phyloP scores from a whole-genome alignment of 345 rosid genomes.

The Pugionium cornutum region DNA sequence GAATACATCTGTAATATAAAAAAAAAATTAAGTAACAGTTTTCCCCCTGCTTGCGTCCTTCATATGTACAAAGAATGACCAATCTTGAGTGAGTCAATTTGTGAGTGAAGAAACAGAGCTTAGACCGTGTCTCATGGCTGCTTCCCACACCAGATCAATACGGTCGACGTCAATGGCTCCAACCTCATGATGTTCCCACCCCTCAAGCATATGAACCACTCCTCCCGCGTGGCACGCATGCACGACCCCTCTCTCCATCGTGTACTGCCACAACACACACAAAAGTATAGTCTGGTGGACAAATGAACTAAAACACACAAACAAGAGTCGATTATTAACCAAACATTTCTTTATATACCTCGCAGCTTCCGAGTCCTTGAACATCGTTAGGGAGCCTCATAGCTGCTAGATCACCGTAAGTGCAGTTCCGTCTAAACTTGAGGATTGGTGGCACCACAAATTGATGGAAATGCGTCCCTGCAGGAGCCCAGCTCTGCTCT shows the following conservation, averaged over 20 bases:
- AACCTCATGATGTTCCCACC: conserved; percentile 94
- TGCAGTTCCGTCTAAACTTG: conserved; percentile 73
- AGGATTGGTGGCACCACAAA: conserved; percentile 95
- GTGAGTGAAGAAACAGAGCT: conserved; percentile 53
- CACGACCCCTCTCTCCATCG: conserved; percentile 94
- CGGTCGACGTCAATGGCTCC: conserved; percentile 87
- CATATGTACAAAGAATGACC: conserved; percentile 39
- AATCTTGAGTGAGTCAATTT: conserved; percentile 22
- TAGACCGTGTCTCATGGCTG: conserved; percentile 80
- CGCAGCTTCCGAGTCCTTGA: conserved; percentile 84
- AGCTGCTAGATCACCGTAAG: conserved; percentile 95
- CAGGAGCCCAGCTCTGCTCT: conserved; percentile 93
- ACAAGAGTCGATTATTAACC: neutral
- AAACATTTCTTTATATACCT: conserved; percentile 48
- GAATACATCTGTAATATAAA: too few relatives aligned
- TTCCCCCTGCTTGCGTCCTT: conserved; percentile 21
- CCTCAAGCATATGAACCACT: conserved; percentile 82
- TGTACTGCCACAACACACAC: conserved; percentile 58
- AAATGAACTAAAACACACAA: neutral
- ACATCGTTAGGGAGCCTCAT: conserved; percentile 90
- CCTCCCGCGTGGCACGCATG: conserved; percentile 99
- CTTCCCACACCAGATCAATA: conserved; percentile 89
- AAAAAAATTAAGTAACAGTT: too few relatives aligned
- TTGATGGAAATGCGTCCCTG: conserved; percentile 91
- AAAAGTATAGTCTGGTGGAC: neutral